A percentile compares a stretch with the other conserved stretches of the same genome.
Conservation (phyloP, 768 basidiomycete species). For the Termitomyces sp. region DNA sequence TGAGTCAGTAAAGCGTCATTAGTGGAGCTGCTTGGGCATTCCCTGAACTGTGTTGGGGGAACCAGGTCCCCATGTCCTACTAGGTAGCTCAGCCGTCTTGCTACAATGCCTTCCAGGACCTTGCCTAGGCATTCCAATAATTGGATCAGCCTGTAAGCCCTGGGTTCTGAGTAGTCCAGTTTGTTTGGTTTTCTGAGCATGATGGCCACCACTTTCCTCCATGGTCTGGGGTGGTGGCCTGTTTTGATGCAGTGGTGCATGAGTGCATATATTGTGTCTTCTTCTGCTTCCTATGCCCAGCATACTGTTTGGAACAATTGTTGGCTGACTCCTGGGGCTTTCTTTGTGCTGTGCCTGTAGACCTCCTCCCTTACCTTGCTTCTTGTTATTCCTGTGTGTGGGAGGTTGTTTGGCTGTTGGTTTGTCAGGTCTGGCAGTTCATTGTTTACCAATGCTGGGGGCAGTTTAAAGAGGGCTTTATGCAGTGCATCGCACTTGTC, state of each 20-base stretch:
- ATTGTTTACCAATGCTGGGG: no score
- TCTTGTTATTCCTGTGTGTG: no score
- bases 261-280: not conserved
- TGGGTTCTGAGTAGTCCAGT: not conserved
- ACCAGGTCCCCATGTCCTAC: no score
- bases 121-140: not conserved
- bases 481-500: no score
- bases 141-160: no score
- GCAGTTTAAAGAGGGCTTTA: no score
- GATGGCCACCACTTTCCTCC: not conserved
- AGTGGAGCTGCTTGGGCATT: no score
- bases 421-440: no score
- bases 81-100: not conserved
- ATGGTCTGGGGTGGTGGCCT: not conserved
- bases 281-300: not conserved
- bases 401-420: no score
- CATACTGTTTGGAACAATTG: not conserved
- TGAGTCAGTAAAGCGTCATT: no score
- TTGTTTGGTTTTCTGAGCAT: not conserved
- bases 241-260: not conserved
- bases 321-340: not conserved
- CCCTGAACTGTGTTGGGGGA: no score
- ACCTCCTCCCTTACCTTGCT: not conserved
- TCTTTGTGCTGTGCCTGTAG: not conserved
- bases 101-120: not conserved